A percentile compares a stretch with the other conserved stretches of the same genome.
Conservation (phyloP, 108 stramenopile species). For the Heterococcus sp. region DNA sequence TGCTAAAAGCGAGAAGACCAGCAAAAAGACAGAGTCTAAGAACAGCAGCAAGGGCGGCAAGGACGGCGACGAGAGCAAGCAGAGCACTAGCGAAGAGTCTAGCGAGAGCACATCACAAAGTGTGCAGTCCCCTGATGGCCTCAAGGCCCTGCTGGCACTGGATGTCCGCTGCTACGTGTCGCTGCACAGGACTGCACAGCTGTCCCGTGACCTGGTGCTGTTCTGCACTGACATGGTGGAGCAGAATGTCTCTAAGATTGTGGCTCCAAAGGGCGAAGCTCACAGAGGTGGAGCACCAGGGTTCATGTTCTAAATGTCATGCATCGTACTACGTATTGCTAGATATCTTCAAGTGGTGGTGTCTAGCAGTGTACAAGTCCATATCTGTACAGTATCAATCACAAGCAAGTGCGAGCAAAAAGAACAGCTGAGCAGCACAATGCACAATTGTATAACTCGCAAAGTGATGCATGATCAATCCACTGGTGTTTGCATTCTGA, state of each 20-base stretch:
- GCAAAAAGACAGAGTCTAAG: neutral
- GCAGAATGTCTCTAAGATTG: neutral
- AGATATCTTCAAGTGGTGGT: too few species aligned
- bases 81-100: neutral
- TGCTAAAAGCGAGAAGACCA: conserved; percentile 59
- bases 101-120: neutral
- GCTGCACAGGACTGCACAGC: neutral
- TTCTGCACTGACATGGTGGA: neutral
- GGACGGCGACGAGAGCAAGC: conserved; percentile 11
- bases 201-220: neutral
- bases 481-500: too few species aligned
- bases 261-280: neutral
- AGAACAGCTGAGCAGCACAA: too few species aligned
- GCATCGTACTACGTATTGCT: too few species aligned
- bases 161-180: neutral
- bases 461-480: too few species aligned
- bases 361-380: too few species aligned
- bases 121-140: neutral
- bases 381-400: too few species aligned
- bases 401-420: too few species aligned
- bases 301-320: neutral
- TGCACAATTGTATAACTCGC: too few species aligned
- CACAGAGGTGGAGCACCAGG: neutral
- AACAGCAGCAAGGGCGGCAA: conserved; percentile 60
- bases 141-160: neutral